Conservation (phyloP, 1,284 basidiomycete genomes). For the Serendipita sp. region DNA sequence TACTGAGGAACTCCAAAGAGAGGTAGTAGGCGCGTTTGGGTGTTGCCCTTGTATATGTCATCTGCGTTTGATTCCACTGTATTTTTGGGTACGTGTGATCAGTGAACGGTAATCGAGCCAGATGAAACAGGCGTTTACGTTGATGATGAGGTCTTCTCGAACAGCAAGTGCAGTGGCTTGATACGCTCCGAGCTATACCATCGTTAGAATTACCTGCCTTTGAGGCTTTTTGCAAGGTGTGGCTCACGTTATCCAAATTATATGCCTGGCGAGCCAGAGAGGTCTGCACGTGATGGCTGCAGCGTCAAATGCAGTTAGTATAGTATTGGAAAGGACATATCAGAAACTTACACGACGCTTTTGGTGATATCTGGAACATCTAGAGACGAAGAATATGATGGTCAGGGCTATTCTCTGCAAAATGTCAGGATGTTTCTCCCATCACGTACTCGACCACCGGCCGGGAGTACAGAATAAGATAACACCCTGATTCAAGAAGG, state of each 20-base stretch:
- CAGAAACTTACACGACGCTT: constrained; percentile 11
- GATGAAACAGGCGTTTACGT: constrained; percentile 26
- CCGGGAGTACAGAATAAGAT: neutral
- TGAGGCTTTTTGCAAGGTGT: neutral
- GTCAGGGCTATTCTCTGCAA: neutral
- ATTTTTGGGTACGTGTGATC: constrained; percentile 9
- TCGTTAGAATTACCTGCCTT: neutral
- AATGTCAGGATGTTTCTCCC: constrained; percentile 8
- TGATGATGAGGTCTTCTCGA: constrained; percentile 61
- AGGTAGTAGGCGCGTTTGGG: constrained; percentile 77
- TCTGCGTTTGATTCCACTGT: constrained; percentile 68
- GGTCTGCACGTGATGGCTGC: constrained; percentile 41
- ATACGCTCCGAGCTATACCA: constrained; percentile 41
- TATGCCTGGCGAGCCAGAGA: constrained; percentile 77
- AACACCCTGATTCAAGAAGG: neutral
- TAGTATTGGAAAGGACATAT: constrained; percentile 30
- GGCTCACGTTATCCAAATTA: constrained; percentile 59
- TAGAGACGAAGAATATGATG: constrained; percentile 18
- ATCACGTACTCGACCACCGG: constrained; percentile 13
- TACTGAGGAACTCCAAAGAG: constrained; percentile 64
- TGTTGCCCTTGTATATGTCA: constrained; percentile 52
- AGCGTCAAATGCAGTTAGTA: constrained; percentile 29
- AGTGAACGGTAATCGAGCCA: neutral
- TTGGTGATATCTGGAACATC: constrained; percentile 57
- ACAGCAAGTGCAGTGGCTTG: constrained; percentile 69